Percentiles rank a stretch among this genome's conserved stretches.
Conservation (phyloP, 495 filamentous ascomycete species). For the Xylaria intraflava region DNA sequence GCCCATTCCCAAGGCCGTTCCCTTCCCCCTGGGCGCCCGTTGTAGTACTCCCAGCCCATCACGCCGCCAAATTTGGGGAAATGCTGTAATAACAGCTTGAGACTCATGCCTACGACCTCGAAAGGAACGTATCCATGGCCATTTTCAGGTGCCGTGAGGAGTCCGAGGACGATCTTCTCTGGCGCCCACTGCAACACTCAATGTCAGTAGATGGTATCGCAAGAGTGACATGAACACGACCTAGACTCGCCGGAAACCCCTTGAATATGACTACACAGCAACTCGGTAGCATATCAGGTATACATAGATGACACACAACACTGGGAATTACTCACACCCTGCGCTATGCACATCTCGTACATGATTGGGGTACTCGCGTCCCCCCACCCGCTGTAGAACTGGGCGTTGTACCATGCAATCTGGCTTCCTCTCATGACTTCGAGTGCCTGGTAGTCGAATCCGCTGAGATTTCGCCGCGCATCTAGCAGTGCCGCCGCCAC, state of each 20-base stretch:
- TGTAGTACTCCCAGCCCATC: slow-evolving; percentile 87
- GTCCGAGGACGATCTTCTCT: slow-evolving; percentile 61
- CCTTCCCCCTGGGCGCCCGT: slow-evolving; percentile 52
- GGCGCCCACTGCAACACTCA: slow-evolving; percentile 42
- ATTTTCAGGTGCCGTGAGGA: slow-evolving; percentile 64
- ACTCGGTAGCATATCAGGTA: no score
- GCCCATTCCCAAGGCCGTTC: slow-evolving; percentile 67
- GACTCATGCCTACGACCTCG: slow-evolving; percentile 32
- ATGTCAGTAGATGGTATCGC: not conserved
- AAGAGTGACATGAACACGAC: not conserved
- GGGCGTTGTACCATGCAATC: slow-evolving; percentile 75
- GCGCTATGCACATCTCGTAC: slow-evolving; percentile 57
- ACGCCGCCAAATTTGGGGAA: slow-evolving; percentile 69
- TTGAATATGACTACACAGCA: no score
- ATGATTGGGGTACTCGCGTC: slow-evolving; percentile 49
- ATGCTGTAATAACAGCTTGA: slow-evolving; percentile 37
- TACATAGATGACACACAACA: no score
- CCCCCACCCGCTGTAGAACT: slow-evolving; percentile 84
- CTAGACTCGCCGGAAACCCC: not conserved
- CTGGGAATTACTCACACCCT: slow-evolving; percentile 29
- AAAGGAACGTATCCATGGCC: slow-evolving; percentile 44
- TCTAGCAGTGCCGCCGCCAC: slow-evolving; percentile 64
- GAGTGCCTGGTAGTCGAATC: slow-evolving; percentile 65
- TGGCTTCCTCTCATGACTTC: slow-evolving; percentile 41
- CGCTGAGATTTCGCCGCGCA: slow-evolving; percentile 54